Evolutionary conservation across 2,329 filamentous ascomycete genomes (phyloP).

Genomic region (Cercospora sp.): DNA sequence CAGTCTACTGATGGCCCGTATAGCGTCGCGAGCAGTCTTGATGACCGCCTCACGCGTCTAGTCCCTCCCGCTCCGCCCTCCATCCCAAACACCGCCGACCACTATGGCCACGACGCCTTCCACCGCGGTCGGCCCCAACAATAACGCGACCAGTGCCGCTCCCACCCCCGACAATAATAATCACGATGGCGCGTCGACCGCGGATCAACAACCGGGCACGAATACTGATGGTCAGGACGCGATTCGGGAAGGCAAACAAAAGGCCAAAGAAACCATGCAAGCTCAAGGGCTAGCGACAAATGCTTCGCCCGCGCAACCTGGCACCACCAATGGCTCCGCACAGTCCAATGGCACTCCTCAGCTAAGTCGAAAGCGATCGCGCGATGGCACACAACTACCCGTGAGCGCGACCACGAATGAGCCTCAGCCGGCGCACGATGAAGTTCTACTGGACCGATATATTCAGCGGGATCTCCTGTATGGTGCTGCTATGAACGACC

Average conservation of each 20-base stretch:
- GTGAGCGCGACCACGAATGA: constrained; percentile 34
- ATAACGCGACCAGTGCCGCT: constrained; percentile 26
- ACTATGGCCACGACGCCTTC: constrained; percentile 13
- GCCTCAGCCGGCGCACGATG: constrained; percentile 29
- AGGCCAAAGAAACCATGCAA: constrained; percentile 59
- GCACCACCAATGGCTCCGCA: constrained; percentile 28
- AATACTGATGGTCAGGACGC: constrained; percentile 41
- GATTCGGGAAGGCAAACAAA: constrained; percentile 61
- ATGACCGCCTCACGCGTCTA: constrained; percentile 16
- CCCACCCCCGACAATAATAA: constrained; percentile 23
- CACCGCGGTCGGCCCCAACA: constrained; percentile 17
- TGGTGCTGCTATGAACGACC: constrained; percentile 54
- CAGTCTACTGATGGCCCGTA: constrained; percentile 9
- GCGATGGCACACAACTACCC: constrained; percentile 57
- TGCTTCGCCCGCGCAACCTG: constrained; percentile 36
- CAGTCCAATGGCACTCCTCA: constrained; percentile 50
- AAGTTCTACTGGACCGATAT: constrained; percentile 61
- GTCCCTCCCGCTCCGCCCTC: not conserved
- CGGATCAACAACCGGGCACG: constrained; percentile 22
- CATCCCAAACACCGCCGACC: not conserved
- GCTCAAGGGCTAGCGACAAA: constrained; percentile 45
- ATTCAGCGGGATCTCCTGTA: constrained; percentile 64
- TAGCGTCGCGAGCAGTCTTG: constrained; percentile 11
- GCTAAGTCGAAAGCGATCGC: constrained; percentile 58
- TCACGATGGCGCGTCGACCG: constrained; percentile 19